Percentiles rank a stretch among this genome's conserved stretches.
These are phyloP conservation scores for Tephrocybe sp. DNA, from an alignment of 768 basidiomycete species.

Conservation along the genomic window DNA sequence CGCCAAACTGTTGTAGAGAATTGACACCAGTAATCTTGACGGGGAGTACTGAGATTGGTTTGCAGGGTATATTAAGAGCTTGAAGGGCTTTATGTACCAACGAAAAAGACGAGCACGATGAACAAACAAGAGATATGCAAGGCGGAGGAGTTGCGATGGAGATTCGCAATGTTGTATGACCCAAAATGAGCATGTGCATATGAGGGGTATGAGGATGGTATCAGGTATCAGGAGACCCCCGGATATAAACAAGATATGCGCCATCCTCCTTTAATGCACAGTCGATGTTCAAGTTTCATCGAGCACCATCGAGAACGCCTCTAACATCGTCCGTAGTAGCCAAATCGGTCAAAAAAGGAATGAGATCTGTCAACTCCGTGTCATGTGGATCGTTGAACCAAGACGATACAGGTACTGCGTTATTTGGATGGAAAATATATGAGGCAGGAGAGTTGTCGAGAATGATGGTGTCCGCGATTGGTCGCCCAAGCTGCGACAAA, in stretches of 20 bases:
- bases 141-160: conserved; percentile 1
- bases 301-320: conserved; percentile 84
- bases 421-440: conserved; percentile 99
- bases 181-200: conserved; percentile 5
- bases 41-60: conserved; percentile 20
- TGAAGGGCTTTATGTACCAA: conserved; percentile 20
- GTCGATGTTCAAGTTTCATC: conserved; percentile 36
- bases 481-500: conserved; percentile 93
- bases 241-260: conserved; percentile 14
- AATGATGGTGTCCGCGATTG: conserved; percentile 92
- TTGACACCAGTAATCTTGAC: conserved; percentile 7
- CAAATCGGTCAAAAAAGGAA: conserved; percentile 92
- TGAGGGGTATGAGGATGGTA: conserved; percentile 12
- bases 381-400: conserved; percentile 99
- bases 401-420: conserved; percentile 97
- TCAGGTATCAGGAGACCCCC: conserved; percentile 10
- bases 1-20: not conserved
- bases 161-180: conserved; percentile 2
- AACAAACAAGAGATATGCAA: conserved; percentile 12
- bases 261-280: conserved; percentile 11
- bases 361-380: conserved; percentile 93
- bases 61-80: conserved; percentile 25
- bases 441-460: conserved; percentile 99
- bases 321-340: conserved; percentile 84
- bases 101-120: conserved; percentile 16